Evolutionary conservation across 805 yeast genomes (phyloP), one percentile per base, ranked within the genome.

Genomic region (Barnettozyma wickerhamii): DNA sequence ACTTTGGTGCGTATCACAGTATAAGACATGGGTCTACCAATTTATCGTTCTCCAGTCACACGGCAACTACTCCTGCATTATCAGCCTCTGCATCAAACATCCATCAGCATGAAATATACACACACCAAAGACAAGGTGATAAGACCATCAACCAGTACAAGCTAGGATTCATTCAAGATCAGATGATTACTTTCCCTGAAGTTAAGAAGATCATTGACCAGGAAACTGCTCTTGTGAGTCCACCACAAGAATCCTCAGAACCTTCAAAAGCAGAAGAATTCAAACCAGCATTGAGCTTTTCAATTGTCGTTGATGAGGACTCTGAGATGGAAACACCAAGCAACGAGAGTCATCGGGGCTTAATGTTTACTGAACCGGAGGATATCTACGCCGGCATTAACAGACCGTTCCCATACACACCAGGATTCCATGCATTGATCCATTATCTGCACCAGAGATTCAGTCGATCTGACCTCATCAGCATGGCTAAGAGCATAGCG

Each of bases 401-500:
- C 18, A 71, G 67, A 38, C 97, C 98, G 1, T 93, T 84, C 56
- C 76, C 90, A 7, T 91, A 93, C 57, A 90, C 96, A 0, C 84
- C 89, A 1, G 96, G 96, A 3, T 91, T 84, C 60, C 96, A 89
- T 61, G 77, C 81, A 34, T 69, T 91, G 42, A 79, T 86, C 51
- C 73, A 79, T 10, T 90, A 90, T 58, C 65, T 91, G 45, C 69
- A 82, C 43, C 67, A 74, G 28, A 64, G 98, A 37, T 89, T 91
- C 58, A 75, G 77, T 35, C 75, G 79, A 44, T 70, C 71, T 13
- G 80, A 82, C 62, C 69, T 91, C 42, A 84, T 89, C 42, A 75
- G 80, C 41, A 82, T 93, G 80, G 89, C 95, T 2, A 81, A 82
- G 55, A 77, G 86, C 7, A 84, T 91, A 82, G 93, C 97, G 0